phyloP scores from a whole-genome alignment of 352 stramenopile species.

The Sclerospora graminicola region DNA sequence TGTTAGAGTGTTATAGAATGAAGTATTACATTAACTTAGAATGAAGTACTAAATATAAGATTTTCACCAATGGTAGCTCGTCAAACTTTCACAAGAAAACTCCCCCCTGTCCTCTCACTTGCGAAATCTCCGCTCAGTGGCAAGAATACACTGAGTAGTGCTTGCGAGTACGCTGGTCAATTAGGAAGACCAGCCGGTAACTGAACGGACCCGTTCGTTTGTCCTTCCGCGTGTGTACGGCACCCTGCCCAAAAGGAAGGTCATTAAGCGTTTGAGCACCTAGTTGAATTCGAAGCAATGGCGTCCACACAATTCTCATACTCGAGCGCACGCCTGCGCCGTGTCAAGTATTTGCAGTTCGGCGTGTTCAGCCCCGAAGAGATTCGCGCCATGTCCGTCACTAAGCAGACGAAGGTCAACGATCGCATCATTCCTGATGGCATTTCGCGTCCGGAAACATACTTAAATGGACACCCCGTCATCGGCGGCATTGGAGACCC shows the following conservation, averaged over 20 bases:
- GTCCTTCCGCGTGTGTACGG: too few relatives aligned
- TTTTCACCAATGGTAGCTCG: conserved; percentile 21
- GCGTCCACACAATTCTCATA: conserved; percentile 92
- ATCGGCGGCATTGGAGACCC: conserved; percentile 98
- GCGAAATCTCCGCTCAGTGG: conserved; percentile 58
- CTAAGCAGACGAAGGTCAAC: conserved; percentile 96
- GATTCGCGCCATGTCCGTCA: conserved; percentile 94
- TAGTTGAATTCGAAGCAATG: too few relatives aligned
- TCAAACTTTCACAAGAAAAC: conserved; percentile 7
- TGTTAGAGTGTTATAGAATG: too few relatives aligned
- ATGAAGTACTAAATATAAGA: too few relatives aligned
- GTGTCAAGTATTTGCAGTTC: conserved; percentile 98
- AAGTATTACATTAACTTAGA: too few relatives aligned
- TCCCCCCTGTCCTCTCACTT: conserved; percentile 35
- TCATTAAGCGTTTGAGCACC: too few relatives aligned
- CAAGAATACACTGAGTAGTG: conserved; percentile 15
- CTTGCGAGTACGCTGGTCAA: too few relatives aligned
- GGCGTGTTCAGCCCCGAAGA: conserved; percentile 96
- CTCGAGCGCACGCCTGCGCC: conserved; percentile 88
- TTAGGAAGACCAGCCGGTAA: too few relatives aligned
- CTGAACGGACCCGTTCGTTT: too few relatives aligned
- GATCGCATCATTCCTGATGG: conserved; percentile 92
- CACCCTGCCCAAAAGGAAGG: too few relatives aligned
- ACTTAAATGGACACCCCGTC: conserved; percentile 91
- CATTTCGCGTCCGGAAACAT: conserved; percentile 87